phyloP scores from a whole-genome alignment of 345 rosid genomes.

The Cochlearia excelsa region DNA sequence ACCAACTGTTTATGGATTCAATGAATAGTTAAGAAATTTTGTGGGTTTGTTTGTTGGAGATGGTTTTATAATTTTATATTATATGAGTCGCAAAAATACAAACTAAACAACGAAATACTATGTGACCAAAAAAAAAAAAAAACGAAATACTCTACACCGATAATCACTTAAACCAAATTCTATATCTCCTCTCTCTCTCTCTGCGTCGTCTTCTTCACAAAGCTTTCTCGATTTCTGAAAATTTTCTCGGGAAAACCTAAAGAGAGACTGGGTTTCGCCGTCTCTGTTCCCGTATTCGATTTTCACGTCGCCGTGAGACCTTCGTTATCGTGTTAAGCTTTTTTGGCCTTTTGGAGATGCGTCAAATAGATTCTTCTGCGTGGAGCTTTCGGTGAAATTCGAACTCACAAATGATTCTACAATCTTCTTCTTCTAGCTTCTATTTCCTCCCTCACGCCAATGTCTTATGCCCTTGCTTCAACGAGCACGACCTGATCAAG shows the following conservation, averaged over 20 bases:
- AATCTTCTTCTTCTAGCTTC: conserved; percentile 43
- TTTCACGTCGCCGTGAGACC: neutral
- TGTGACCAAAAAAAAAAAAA: too few species aligned
- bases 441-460: conserved; percentile 22
- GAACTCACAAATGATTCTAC: conserved; percentile 48
- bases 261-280: conserved; percentile 1
- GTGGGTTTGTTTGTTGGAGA: too few species aligned
- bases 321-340: conserved; percentile 1
- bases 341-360: conserved; percentile 23
- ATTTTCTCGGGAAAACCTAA: conserved; percentile 11
- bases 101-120: too few species aligned
- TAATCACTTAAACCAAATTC: too few species aligned
- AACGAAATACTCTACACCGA: too few species aligned
- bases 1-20: too few species aligned
- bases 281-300: neutral
- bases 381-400: conserved; percentile 31
- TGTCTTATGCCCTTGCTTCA: conserved; percentile 48
- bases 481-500: conserved; percentile 30
- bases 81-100: too few species aligned
- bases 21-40: too few species aligned
- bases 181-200: conserved; percentile 7
- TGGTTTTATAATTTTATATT: too few species aligned
- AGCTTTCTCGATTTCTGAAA: conserved; percentile 4
- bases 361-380: conserved; percentile 13
- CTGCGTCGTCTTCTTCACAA: neutral